Base-by-base conservation (phyloP, 23 red algal genomes). In the Porphyridium purpureum region DNA sequence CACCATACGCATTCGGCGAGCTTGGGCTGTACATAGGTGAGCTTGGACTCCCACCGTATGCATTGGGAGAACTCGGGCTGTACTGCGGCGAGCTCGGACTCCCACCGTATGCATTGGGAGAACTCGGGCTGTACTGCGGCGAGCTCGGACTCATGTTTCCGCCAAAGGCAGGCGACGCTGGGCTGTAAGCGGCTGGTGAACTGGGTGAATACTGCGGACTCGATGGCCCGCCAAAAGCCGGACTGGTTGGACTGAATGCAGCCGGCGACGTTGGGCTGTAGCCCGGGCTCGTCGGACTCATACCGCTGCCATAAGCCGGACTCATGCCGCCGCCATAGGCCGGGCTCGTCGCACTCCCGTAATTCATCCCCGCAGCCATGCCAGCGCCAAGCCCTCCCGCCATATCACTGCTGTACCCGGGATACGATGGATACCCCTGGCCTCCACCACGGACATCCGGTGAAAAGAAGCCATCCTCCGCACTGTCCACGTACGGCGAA, bases 121-220 rank as follows among this genome's bases (percentile, higher is more conserved):
- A 44, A 11, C 38, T 44, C 11, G 38, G 38, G 11, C 11, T 11
- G 38, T 44, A 44, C 38, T 44, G 38, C 11, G 38, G 17, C 38
- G 11, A 17, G 38, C 17, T 44, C 11, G 38, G 38, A 34, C 11
- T 11, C 29, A 55, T 55, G 2, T 27, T 1, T 2, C 35, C 2
- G 9, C 57, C 57, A 50, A 44, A 44, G 1, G 57, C 31, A 36
- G 38, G 38, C 9, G 57, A 47, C 14, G 38, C 35, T 50, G 57
- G 57, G 8, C 57, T 41, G 44, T 62, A 62, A 62, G 38, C 57
- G 4, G 57, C 33, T 9, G 33, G 35, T 36, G 57, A 62, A n/a
- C 38, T 11, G 17, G 57, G 57, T 33, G 57, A 62, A 50, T 62
- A 62, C 11, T 27, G 33, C 5, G 44, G 35, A 15, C 57, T 44